Percentiles rank a stretch among this genome's conserved stretches.
Evolutionary conservation across 2,329 filamentous ascomycete species (phyloP).

Genomic region (Paecilomyces formosus): DNA sequence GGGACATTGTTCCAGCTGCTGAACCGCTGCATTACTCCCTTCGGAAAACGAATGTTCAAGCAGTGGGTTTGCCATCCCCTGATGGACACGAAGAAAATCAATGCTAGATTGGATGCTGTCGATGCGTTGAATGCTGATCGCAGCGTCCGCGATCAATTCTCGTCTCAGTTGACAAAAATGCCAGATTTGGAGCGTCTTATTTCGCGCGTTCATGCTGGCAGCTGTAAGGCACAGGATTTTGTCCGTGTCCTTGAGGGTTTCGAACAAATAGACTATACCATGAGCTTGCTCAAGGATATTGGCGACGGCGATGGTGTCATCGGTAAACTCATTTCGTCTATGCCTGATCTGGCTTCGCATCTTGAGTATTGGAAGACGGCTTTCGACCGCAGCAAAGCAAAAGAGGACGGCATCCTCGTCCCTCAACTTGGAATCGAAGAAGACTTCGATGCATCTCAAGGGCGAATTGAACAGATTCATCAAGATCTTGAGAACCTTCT

Average conservation of each 20-base stretch:
- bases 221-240: conserved; percentile 88
- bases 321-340: conserved; percentile 70
- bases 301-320: conserved; percentile 75
- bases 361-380: conserved; percentile 84
- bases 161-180: conserved; percentile 79
- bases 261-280: conserved; percentile 94
- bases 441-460: conserved; percentile 81
- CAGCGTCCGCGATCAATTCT: conserved; percentile 76
- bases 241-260: conserved; percentile 90
- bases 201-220: conserved; percentile 85
- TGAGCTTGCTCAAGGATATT: conserved; percentile 67
- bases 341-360: conserved; percentile 73
- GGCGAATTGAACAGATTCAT: conserved; percentile 68
- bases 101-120: conserved; percentile 87
- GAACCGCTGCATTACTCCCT: conserved; percentile 91
- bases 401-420: conserved; percentile 71
- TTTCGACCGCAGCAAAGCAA: conserved; percentile 76
- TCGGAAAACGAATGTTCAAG: conserved; percentile 90
- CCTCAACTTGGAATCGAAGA: conserved; percentile 82
- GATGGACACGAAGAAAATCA: conserved; percentile 79
- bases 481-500: conserved; percentile 64
- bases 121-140: conserved; percentile 83
- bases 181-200: conserved; percentile 91
- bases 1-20: conserved; percentile 86
- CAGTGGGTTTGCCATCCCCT: conserved; percentile 97